phyloP scores from a whole-genome alignment of 805 yeast genomes.

The Teunomyces gatunensis region DNA sequence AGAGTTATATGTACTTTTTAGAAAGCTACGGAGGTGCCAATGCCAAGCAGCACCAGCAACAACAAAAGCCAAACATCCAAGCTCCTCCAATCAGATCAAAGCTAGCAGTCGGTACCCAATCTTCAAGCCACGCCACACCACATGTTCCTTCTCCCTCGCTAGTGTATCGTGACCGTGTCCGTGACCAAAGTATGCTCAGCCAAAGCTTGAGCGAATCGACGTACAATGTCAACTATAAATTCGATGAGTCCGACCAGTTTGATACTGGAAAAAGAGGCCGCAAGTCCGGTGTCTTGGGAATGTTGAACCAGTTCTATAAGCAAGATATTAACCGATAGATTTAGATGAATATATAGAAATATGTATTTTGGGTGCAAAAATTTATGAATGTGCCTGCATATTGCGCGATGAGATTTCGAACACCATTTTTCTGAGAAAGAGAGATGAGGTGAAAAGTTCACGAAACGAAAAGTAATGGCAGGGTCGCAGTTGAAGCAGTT shows the following conservation, averaged over 20 bases:
- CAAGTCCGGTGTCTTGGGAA: conserved; percentile 65
- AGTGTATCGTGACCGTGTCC: background rate
- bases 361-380: background rate
- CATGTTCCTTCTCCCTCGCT: background rate
- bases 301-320: conserved; percentile 77
- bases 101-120: background rate
- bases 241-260: conserved; percentile 31
- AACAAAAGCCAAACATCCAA: background rate
- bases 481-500: conserved; percentile 86
- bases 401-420: background rate
- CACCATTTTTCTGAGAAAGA: background rate
- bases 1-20: conserved; percentile 81
- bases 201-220: conserved; percentile 22
- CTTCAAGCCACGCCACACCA: background rate
- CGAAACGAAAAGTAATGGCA: conserved; percentile 48
- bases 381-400: background rate
- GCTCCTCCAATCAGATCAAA: background rate
- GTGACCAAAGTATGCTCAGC: background rate
- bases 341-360: background rate
- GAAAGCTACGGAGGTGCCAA: conserved; percentile 63
- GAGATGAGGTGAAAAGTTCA: conserved; percentile 2
- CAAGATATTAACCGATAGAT: conserved; percentile 34
- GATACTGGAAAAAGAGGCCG: conserved; percentile 28
- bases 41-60: conserved; percentile 5
- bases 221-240: conserved; percentile 25